Base-by-base conservation (phyloP, 176 grass and related monocot species). In the Canna indica region DNA sequence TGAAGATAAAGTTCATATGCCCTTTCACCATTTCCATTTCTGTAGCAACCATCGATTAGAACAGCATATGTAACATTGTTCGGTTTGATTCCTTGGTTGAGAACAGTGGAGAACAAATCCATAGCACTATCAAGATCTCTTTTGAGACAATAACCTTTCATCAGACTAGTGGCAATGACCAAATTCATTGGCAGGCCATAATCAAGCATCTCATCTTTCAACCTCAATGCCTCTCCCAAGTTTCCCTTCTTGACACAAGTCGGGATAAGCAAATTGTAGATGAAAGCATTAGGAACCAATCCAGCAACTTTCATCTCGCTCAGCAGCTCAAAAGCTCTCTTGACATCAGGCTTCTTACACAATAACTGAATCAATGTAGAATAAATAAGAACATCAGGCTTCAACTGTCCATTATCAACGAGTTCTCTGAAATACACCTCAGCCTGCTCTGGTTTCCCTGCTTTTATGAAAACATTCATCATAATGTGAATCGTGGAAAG, bases 381-480 rank as follows among this genome's bases (percentile, higher is more conserved):
- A 71, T 87, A 91, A 59, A 77, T 36, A 8, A 25, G 73, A 41
- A 31, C 42, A 64, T 96, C 72, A 1, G 79, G 81, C 59, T 81
- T 26, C 56, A 89, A 36, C 63, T 39, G 63, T 62, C 84, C 76
- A 0, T 33, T 25, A 0, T 50, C 70, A 4, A 64, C 60, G 76
- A 91, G 84, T 88, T 96, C 92, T 18, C 81, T 84, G 35, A 96
- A 86, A 73, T 86, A 87, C 73, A 76, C 81, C 41, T 91, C 67
- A 0, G 80, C 81, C 17, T 83, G 73, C 36, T 64, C 54, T 25
- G 75, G 68, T 66, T 81, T 89, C 63, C 70, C 77, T 75, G 48
- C 78, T 56, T 73, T 80, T 41, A 85, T 64, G 48, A 83, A 96
- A 1, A 81, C 67, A 38, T 77, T 68, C 83, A 91, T 88, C 38